Base-by-base conservation (phyloP, 2,329 filamentous ascomycete species). In the Diaporthe sp. region DNA sequence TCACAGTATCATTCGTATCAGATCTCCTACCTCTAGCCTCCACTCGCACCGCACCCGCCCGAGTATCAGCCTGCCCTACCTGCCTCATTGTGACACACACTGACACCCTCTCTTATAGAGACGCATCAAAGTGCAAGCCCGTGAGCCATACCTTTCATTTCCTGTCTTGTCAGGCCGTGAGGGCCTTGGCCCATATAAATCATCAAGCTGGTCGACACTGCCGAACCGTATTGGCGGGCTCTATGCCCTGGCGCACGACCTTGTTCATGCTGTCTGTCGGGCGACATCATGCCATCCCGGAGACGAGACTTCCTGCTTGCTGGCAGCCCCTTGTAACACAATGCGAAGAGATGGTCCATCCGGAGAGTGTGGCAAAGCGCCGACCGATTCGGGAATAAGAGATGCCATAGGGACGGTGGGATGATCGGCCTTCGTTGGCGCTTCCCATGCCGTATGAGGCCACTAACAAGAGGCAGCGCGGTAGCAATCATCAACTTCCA, bases 1-100 rank as follows among this genome's bases (percentile, higher is more conserved):
- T 68, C 46, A 68, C 65, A 68, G 65, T 53, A 68, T 68, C 65
- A 68, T 68, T 39, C 53, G 65, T 68, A 42, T 68, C 65, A 68
- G 65, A 68, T 68, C 46, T 53, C 46, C 44, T 31, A 34, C 19
- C 57, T 61, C 34, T 65, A 10, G 42, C 28, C 42, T 49, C 61
- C 39, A 65, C 42, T 7, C 19, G 19, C 61, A 46, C 28, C 8
- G 60, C 60, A 44, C 39, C 37, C 31, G 57, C 19, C 57, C 57
- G 28, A 25, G 57, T 39, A 31, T 61, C 57, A 39, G 22, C 34
- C 1, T 42, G 34, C 25, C 42, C 39, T 31, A 61, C 17, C n/a
- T 25, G 62, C 62, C 46, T 51, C 62, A 67, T 37, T 13, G 46
- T 68, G 62, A 68, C 62, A 53, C 62, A 68, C 62, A 31, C 8